Percentiles rank a stretch among this genome's conserved stretches.
These are phyloP conservation scores for Eutrema japonicum DNA, from an alignment of 345 rosid genomes.

Conservation along the genomic window DNA sequence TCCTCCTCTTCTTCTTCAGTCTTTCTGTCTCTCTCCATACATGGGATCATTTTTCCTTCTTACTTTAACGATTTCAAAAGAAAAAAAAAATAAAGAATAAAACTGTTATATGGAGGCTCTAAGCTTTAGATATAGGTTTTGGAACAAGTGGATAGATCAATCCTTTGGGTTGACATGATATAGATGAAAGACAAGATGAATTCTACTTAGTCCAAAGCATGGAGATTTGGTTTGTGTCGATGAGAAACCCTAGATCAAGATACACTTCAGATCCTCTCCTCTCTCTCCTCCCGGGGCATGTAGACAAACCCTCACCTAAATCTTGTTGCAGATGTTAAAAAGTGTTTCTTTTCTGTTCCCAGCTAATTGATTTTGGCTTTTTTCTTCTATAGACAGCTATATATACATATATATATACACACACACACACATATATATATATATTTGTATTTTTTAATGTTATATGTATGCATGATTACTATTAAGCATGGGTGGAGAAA, in stretches of 20 bases:
- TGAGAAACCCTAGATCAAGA: slow-evolving; percentile 47
- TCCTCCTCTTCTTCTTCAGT: slow-evolving; percentile 8
- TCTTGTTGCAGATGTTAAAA: slow-evolving; percentile 42
- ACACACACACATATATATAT: neutral
- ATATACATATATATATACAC: neutral
- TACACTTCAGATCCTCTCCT: slow-evolving; percentile 34
- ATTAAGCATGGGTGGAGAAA: slow-evolving; percentile 8
- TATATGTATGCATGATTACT: slow-evolving; percentile 12
- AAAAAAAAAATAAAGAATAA: neutral
- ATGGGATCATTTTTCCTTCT: slow-evolving; percentile 26
- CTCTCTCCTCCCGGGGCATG: slow-evolving; percentile 34
- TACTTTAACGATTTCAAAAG: neutral
- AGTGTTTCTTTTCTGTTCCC: slow-evolving; percentile 41
- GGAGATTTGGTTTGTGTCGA: slow-evolving; percentile 33
- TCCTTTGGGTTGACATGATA: slow-evolving; percentile 32
- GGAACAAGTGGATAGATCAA: slow-evolving; percentile 22
- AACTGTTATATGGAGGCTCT: neutral
- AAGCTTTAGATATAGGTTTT: slow-evolving; percentile 8
- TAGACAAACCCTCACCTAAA: slow-evolving; percentile 44
- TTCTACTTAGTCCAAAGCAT: slow-evolving; percentile 29
- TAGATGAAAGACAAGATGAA: slow-evolving; percentile 31
- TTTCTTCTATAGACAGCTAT: slow-evolving; percentile 38
- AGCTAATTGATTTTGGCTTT: slow-evolving; percentile 43
- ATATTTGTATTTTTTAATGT: neutral
- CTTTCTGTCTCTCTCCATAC: slow-evolving; percentile 19